Conservation (phyloP, 192 early-diverging fungal species). For the Phycomyces blakesleeanus region DNA sequence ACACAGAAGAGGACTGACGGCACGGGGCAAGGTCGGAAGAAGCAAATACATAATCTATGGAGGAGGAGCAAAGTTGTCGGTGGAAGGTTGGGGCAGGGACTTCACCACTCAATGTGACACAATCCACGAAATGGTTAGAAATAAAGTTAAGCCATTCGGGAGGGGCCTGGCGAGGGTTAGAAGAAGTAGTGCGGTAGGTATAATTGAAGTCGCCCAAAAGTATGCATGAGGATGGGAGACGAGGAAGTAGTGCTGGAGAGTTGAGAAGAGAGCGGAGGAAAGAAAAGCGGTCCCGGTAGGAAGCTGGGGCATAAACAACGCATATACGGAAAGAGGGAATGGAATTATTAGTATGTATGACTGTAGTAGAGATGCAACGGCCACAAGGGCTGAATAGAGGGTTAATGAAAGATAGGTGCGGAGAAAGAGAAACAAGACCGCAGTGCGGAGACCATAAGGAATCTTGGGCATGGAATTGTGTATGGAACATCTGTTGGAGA, state of each 20-base stretch:
- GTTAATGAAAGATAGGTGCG: not conserved
- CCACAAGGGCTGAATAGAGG: not conserved
- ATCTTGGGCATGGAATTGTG: not conserved
- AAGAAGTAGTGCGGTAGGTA: not conserved
- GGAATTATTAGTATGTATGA: not conserved
- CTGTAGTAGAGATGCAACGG: not conserved
- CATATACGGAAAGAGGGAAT: not conserved
- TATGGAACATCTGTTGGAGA: not conserved
- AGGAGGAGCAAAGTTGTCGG: not conserved
- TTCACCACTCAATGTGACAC: not conserved
- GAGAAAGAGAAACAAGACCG: not conserved
- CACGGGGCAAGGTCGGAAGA: not conserved
- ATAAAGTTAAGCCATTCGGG: not conserved
- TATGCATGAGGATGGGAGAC: not conserved
- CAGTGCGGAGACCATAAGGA: slow-evolving; percentile 4
- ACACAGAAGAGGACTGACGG: not conserved
- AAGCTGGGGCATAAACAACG: slow-evolving; percentile 3
- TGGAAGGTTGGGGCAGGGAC: not conserved
- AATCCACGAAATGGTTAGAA: not conserved
- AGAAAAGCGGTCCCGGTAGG: not conserved
- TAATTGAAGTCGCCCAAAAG: slow-evolving; percentile 5
- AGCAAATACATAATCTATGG: slow-evolving; percentile 28
- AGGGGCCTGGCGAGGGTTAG: not conserved
- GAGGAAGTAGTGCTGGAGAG: not conserved
- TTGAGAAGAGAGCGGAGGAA: not conserved